These are phyloP conservation scores for Cinchona pubescens DNA, from an alignment of 257 asterid species.

Conservation along the genomic window DNA sequence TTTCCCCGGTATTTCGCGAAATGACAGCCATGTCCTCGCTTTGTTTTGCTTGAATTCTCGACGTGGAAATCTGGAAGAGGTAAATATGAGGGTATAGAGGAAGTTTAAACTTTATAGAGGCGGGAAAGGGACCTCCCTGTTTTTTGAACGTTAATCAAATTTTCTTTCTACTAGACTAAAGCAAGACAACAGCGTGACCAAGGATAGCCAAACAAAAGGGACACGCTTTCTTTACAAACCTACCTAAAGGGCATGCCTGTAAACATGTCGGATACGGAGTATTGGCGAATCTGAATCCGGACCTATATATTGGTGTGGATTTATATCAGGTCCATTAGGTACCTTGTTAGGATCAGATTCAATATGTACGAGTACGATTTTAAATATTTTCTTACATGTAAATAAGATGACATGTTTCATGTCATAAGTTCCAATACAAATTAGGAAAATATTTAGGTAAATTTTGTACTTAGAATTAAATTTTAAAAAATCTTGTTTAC, in stretches of 20 bases:
- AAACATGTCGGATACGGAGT: no score
- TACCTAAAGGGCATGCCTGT: background rate
- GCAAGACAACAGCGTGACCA: background rate
- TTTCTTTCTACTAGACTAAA: background rate
- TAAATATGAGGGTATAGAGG: background rate
- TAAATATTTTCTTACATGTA: no score
- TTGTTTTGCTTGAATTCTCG: conserved; percentile 1
- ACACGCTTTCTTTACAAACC: background rate
- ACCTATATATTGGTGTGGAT: no score
- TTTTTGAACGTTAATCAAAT: background rate
- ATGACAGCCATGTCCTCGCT: conserved; percentile 43
- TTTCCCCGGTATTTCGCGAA: conserved; percentile 26
- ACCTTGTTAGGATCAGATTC: no score
- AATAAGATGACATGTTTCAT: no score
- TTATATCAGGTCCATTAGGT: no score
- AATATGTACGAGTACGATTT: no score
- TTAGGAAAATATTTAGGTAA: no score
- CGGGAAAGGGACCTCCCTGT: background rate
- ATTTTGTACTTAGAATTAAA: no score
- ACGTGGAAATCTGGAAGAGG: background rate
- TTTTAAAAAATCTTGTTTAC: no score
- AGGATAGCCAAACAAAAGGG: fast-evolving
- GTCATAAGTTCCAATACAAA: no score
- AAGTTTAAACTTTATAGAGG: background rate
- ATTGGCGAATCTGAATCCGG: no score